These are phyloP conservation scores for Pyrus communis DNA, from an alignment of 306 rosid species.

Conservation along the genomic window DNA sequence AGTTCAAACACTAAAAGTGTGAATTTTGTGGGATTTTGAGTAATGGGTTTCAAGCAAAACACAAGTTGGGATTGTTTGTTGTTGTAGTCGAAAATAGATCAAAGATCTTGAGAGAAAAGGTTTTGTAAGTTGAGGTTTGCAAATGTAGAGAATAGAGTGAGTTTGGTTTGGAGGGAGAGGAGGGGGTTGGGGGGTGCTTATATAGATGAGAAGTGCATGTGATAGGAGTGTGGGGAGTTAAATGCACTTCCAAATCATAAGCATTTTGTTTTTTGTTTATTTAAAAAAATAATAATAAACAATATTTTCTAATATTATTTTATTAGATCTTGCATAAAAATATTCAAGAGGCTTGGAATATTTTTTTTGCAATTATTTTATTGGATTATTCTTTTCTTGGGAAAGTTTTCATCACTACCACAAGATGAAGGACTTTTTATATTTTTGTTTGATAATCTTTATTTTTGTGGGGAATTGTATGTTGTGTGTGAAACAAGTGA, in stretches of 20 bases:
- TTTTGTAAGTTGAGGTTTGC: not conserved
- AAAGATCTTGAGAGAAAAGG: not conserved
- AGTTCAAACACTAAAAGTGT: not conserved
- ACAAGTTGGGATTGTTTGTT: not conserved
- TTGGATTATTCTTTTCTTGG: constrained; percentile 26
- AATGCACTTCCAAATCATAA: constrained; percentile 34
- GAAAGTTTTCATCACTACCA: constrained; percentile 21
- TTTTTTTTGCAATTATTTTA: constrained; percentile 19
- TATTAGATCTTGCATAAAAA: constrained; percentile 33
- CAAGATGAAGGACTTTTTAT: not conserved
- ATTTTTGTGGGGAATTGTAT: not conserved
- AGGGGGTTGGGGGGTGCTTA: constrained; percentile 31
- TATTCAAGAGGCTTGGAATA: constrained; percentile 14
- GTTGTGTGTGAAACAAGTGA: constrained; percentile 9
- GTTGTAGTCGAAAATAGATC: not conserved
- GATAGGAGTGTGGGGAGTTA: constrained; percentile 22
- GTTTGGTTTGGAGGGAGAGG: constrained; percentile 41
- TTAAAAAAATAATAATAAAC: not conserved
- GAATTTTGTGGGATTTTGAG: not conserved
- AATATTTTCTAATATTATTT: constrained; percentile 27
- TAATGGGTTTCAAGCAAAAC: not conserved
- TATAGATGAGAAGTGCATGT: constrained; percentile 49
- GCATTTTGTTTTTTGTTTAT: constrained; percentile 2
- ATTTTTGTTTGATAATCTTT: not conserved
- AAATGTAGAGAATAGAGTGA: constrained; percentile 16